Evolutionary conservation across 306 rosid genomes (phyloP), one percentile per base, ranked within the genome.

Genomic region (Cucumis melo): DNA sequence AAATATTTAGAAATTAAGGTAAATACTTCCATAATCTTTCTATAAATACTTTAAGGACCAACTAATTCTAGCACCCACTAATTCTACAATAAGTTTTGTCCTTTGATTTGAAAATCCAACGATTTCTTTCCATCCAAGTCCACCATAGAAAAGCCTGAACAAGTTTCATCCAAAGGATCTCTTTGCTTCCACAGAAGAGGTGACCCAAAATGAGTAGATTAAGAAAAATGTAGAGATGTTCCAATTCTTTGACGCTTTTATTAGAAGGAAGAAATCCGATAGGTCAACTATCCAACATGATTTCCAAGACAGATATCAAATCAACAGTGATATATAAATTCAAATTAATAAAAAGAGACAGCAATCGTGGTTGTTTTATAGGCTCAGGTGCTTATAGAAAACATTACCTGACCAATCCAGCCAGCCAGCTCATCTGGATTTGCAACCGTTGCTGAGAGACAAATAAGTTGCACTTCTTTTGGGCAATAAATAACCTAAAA

Each of bases 381-480:
- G 3, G 58, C 59, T 71, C 23, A 27, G 38, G 38, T 44, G 54
- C 13, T 27, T 34, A 34, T 10, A 12, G 21, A 14, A 75, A 58
- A 79, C 55, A 62, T 36, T 89, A 94, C 98, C 98, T 94, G 97
- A 83, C 93, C 88, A 81, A 94, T 94, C 98, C 98, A 94, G 72
- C 97, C 97, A 82, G 98, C 96, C 80, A 94, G 85, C 86, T 90
- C 98, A 57, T 88, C 97, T n/a, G 98, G 89, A 84, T 91, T 90
- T 81, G 98, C 98, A 61, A 92, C 96, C 4, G 98, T 92, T 80
- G 94, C 94, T 16, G 96, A 88, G 74, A 92, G 84, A 82, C 94
- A 90, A 81, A 91, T 90, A 79, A 91, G 97, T 79, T 91, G 97
- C 68, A 93, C 97, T 79, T 85, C 84, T 85, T 88, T 91, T 8